Conservation (phyloP, 176 grass and related monocot genomes). For the Phyllostachys edulis region DNA sequence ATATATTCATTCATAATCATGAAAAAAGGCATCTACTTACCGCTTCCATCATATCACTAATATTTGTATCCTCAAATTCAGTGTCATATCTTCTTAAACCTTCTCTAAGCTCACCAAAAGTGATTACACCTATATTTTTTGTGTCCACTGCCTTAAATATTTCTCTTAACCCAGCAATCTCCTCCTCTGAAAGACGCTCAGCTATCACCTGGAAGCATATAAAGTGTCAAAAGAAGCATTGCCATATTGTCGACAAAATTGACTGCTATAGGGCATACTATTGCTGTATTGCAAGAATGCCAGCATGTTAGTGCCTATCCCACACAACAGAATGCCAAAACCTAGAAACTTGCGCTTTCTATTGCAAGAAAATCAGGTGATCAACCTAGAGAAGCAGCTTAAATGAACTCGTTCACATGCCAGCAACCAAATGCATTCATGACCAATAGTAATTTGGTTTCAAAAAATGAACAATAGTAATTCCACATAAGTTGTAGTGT, state of each 20-base stretch:
- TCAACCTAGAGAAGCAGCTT: background rate
- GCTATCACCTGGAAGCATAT: constrained; percentile 68
- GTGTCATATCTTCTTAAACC: constrained; percentile 79
- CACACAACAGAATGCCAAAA: constrained; percentile 6
- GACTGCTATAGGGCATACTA: background rate
- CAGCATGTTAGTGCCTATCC: background rate
- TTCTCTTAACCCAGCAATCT: constrained; percentile 94
- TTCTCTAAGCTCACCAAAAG: constrained; percentile 77
- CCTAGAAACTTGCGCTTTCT: background rate
- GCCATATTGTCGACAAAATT: background rate
- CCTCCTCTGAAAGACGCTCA: constrained; percentile 88
- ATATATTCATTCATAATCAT: background rate
- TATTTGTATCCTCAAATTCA: constrained; percentile 60
- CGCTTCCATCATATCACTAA: constrained; percentile 61
- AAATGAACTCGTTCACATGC: background rate
- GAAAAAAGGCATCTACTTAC: constrained; percentile 49
- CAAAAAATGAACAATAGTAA: background rate
- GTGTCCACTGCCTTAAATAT: constrained; percentile 84
- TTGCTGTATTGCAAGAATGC: background rate
- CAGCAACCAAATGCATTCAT: background rate
- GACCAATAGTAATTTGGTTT: background rate
- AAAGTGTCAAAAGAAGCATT: constrained; percentile 17
- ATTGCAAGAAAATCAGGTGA: constrained; percentile 3
- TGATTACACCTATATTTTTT: constrained; percentile 70
- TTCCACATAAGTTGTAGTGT: background rate